phyloP scores from a whole-genome alignment of 2,329 filamentous ascomycete species.

The Cladosporium velox region DNA sequence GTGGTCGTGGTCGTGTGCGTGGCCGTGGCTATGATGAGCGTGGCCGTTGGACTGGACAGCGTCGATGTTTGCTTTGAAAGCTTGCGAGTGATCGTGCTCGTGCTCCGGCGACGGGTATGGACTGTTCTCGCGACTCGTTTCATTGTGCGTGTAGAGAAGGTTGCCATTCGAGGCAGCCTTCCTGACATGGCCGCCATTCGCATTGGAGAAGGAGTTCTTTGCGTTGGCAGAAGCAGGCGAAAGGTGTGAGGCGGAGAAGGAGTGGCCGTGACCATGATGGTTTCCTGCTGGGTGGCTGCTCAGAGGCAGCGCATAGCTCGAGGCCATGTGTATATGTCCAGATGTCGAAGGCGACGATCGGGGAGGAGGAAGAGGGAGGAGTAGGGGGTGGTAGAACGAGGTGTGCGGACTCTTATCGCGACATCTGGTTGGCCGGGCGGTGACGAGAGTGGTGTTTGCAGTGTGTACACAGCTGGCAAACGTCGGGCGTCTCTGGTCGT shows the following conservation, averaged over 20 bases:
- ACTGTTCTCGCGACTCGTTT: slow-evolving; percentile 34
- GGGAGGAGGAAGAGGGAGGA: neutral
- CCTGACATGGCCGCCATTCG: slow-evolving; percentile 23
- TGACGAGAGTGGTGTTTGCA: slow-evolving; percentile 29
- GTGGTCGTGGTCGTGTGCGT: slow-evolving; percentile 25
- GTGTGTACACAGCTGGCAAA: slow-evolving; percentile 10
- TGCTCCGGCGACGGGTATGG: slow-evolving; percentile 30
- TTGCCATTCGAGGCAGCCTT: slow-evolving; percentile 29
- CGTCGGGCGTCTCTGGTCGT: slow-evolving; percentile 12
- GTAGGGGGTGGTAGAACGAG: neutral
- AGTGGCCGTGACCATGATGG: slow-evolving; percentile 36
- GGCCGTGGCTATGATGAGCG: slow-evolving; percentile 16
- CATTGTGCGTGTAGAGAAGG: slow-evolving; percentile 32
- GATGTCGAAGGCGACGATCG: neutral
- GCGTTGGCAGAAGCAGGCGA: slow-evolving; percentile 22
- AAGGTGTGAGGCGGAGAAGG: slow-evolving; percentile 25
- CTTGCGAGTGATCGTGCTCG: slow-evolving; percentile 22
- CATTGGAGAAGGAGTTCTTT: slow-evolving; percentile 27
- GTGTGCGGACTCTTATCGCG: slow-evolving; percentile 15
- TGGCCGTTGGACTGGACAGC: slow-evolving; percentile 29
- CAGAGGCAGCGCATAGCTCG: slow-evolving; percentile 48
- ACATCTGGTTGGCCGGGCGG: slow-evolving; percentile 7
- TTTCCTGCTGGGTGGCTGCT: slow-evolving; percentile 29
- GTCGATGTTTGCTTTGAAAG: slow-evolving; percentile 28
- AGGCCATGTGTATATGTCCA: slow-evolving; percentile 41